Base-by-base conservation (phyloP, 192 early-diverging fungal species). In the Polychytrium aggregatum region DNA sequence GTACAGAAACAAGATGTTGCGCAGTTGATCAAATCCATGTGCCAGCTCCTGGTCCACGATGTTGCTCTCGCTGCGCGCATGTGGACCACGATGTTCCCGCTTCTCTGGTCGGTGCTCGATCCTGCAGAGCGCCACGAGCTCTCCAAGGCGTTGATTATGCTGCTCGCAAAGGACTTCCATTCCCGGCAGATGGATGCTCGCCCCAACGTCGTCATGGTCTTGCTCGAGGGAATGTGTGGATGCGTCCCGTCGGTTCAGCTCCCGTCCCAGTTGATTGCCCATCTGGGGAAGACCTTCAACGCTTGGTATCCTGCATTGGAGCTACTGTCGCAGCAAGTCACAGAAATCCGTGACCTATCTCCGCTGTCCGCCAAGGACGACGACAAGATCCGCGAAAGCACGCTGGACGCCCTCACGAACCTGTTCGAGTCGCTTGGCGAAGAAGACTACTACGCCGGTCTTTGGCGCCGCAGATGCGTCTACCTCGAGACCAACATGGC, bases 401-500 rank as follows among this genome's bases (percentile, higher is more conserved):
- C 87, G 3, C 64, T 96, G 57, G 94, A 99, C 63, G 86, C 88
- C 9, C 65, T 96, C 21, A 74, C 81, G 4, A 90, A 92, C 37
- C 60, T 99, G 9, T 95, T 96, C 57, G 56, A 63, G 28, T 64
- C 67, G 28, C 61, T 98, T n/a, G 74, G 76, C n/a, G 94, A 97
- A 42, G 72, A 83, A 22, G 91, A 97, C 62, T 92, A 94, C 68
- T 90, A 86, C 54, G 83, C 78, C 53, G 97, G 97, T 17, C 62
- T 89, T 4, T 94, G 92, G 94, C 72, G 88, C 48, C 79, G 90
- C 16, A 81, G 87, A 36, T 87, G 82, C 53, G 70, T 85, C 35
- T 95, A 87, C 63, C 63, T 70, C 21, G 97, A 99, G 66, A 97
- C 97, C 16, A 93, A 94, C 58, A 73, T 83, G n/a, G 97, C 92